Base-by-base conservation (phyloP, 202 grass and related monocot species). In the Musa balbisiana region DNA sequence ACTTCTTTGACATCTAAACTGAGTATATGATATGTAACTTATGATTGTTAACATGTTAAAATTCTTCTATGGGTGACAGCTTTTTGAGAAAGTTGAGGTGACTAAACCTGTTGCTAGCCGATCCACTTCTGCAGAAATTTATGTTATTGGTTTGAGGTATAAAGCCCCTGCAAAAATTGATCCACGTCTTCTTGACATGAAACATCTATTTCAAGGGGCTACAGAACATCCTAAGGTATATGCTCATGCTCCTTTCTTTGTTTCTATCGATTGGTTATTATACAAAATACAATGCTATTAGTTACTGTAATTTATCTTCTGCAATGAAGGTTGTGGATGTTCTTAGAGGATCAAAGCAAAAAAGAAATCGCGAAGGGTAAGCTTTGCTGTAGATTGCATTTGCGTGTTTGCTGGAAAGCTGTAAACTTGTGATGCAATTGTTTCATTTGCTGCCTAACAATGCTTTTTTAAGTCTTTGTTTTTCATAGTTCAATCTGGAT, bases 81-180 rank as follows among this genome's bases (percentile, higher is more conserved):
- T 94, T 2, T 98, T 98, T 73, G 91, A 98, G 52, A 98, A 88
- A 78, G 88, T 98, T 63, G 91, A 94, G 25, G 94, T 81, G 16
- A 98, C 91, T 66, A 98, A 98, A 78, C 94, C 94, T 27, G 77
- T 82, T 1, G 87, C 88, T 8, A 98, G 94, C 89, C 91, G 87
- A 49, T 87, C 87, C 3, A 94, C 94, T 15, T 98, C 91, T 26
- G 91, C 94, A 12, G 91, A 98, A 84, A 98, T 98, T 78, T 98
- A 94, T 52, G 88, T 98, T 58, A 88, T 98, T 62, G 90, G 88
- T 74, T 71, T 76, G 11, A 98, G 70, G 66, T 98, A 94, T 74
- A 94, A 98, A 70, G 94, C 94, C n/a, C 91, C 91, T 1, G 88
- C 91, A 82, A 98, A 91, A 74, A 98, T 98, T 76, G 85, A 92